These are phyloP conservation scores for Botrytis squamosa DNA, from an alignment of 2,329 filamentous ascomycete genomes.

Conservation along the genomic window DNA sequence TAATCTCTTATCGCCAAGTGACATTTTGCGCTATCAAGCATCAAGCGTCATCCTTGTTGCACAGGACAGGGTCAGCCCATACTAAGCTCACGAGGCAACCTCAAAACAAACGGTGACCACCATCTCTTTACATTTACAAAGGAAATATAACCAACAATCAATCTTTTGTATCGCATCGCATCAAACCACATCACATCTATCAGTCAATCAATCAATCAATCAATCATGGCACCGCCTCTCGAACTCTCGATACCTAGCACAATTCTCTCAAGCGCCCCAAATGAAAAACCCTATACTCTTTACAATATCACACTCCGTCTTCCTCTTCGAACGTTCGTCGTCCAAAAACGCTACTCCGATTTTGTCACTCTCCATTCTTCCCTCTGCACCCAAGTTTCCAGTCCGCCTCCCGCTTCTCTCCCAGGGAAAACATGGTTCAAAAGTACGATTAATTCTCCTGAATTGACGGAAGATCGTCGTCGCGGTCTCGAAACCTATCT, in stretches of 20 bases:
- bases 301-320: constrained; percentile 78
- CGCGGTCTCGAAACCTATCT: constrained; percentile 69
- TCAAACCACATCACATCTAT: neutral
- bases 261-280: constrained; percentile 51
- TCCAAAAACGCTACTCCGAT: constrained; percentile 81
- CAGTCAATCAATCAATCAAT: neutral
- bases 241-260: constrained; percentile 69
- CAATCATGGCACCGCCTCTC: constrained; percentile 59
- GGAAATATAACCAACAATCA: constrained; percentile 8
- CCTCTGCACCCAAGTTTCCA: constrained; percentile 59
- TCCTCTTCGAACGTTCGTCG: constrained; percentile 70
- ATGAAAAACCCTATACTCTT: constrained; percentile 63
- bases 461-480: constrained; percentile 70
- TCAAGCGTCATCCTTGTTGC: constrained; percentile 17
- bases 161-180: neutral
- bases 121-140: neutral
- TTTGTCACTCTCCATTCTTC: constrained; percentile 66
- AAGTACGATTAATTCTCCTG: constrained; percentile 66
- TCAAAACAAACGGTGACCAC: constrained; percentile 4
- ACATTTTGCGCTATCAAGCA: constrained; percentile 16
- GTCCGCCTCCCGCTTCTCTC: constrained; percentile 64
- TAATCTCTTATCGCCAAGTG: constrained; percentile 19
- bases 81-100: constrained; percentile 11
- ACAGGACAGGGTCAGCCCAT: neutral
- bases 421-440: constrained; percentile 77